Base-by-base conservation (phyloP, 2,329 filamentous ascomycete species). In the Lizonia empirigonia region DNA sequence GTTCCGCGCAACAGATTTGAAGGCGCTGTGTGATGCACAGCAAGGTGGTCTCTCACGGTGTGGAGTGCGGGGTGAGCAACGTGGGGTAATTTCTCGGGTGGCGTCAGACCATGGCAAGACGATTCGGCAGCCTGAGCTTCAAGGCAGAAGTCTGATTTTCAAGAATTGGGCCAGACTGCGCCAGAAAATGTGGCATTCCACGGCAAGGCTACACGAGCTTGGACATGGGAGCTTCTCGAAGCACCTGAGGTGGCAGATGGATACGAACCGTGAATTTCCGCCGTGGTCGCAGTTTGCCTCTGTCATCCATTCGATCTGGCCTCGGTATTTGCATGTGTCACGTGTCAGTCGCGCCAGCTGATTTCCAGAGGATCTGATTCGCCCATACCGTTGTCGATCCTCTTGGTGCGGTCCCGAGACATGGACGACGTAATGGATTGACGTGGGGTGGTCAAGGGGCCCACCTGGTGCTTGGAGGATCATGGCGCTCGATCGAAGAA, bases 261-360 rank as follows among this genome's bases (percentile, higher is more conserved):
- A 38, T 37, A 37, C 36, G 37, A 36, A 27, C 42, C 42, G 37
- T 34, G 33, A 38, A 23, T 42, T 41, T 22, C 49, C 49, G 49
- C 30, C 26, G 27, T 18, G 26, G 33, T 13, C 26, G 33, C 40
- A 19, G 19, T 29, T 42, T 44, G 35, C 44, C 19, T 45, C 45
- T 40, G 50, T 44, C 44, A 53, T 40, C 44, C 34, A 35, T 32
- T 53, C 37, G 49, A 52, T 51, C 49, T 49, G 45, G 45, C 50
- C 44, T 53, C 45, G 44, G 50, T 33, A 44, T 37, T 33, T 33
- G 32, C 42, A 19, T 6, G 19, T 13, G 26, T 53, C 44, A 53
- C 50, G 50, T 49, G 50, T 26, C 12, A 7, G 27, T n/a, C 16
- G 37, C 49, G 22, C 42, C 22, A 52, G 33, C 33, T 33, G 12